phyloP scores from a whole-genome alignment of 2,329 filamentous ascomycete genomes.

The Aspergillus ibericus region DNA sequence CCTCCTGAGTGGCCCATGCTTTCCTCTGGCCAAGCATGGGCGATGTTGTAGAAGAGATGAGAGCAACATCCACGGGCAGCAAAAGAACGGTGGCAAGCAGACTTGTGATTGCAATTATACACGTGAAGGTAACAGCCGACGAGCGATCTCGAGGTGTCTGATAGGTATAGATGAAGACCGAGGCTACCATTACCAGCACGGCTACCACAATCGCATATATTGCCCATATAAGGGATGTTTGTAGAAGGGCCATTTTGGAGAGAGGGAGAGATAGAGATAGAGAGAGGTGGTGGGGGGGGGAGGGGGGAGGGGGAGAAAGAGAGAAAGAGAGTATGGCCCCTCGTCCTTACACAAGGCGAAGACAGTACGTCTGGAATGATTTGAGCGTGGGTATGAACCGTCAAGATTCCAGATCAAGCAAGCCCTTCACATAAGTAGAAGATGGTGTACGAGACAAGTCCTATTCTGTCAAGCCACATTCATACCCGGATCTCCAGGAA shows the following conservation, averaged over 20 bases:
- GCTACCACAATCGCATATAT: constrained; percentile 81
- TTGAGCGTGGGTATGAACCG: neutral
- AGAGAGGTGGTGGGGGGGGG: too few species aligned
- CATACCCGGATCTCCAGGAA: too few species aligned
- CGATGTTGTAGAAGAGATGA: constrained; percentile 84
- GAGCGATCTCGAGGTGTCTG: constrained; percentile 86
- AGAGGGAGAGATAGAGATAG: neutral
- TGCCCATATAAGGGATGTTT: constrained; percentile 91
- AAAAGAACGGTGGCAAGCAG: constrained; percentile 90
- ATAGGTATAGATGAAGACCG: constrained; percentile 87
- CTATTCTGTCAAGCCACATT: neutral
- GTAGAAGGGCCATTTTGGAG: constrained; percentile 65
- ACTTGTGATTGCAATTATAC: constrained; percentile 81
- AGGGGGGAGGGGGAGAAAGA: too few species aligned
- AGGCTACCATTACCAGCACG: constrained; percentile 72
- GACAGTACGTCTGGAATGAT: neutral
- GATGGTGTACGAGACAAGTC: neutral
- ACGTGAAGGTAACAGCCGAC: constrained; percentile 75
- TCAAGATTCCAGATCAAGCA: neutral
- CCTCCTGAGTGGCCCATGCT: constrained; percentile 86
- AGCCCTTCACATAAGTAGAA: neutral
- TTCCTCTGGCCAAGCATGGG: constrained; percentile 79
- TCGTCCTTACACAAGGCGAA: constrained; percentile 20
- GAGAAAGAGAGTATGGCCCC: neutral
- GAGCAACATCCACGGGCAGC: constrained; percentile 90